phyloP scores from a whole-genome alignment of 257 asterid genomes.

The Nicotiana noctiflora region DNA sequence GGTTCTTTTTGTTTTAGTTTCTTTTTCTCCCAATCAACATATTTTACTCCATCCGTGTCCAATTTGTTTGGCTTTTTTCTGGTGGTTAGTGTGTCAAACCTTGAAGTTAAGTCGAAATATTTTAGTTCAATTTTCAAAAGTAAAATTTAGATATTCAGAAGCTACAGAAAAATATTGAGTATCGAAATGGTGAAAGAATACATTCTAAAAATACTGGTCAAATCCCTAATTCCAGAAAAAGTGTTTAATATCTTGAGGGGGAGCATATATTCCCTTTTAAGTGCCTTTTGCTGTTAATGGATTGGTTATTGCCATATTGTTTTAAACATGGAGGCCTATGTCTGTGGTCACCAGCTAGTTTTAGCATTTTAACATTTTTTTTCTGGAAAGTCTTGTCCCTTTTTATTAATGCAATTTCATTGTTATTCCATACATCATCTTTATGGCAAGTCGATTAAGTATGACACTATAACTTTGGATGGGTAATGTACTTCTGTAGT shows the following conservation, averaged over 20 bases:
- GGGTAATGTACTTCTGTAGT: background rate
- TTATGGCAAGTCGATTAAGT: background rate
- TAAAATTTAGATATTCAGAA: background rate
- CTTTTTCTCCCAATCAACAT: background rate
- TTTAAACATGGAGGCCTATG: background rate
- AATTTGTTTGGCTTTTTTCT: background rate
- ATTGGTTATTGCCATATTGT: background rate
- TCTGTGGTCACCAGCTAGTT: background rate
- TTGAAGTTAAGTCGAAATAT: background rate
- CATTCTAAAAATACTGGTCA: background rate
- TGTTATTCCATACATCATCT: background rate
- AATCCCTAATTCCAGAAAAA: background rate
- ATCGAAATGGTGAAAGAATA: background rate
- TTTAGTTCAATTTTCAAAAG: background rate
- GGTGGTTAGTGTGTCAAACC: background rate
- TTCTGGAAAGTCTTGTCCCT: background rate
- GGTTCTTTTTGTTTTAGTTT: constrained; percentile 19
- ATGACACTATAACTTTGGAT: background rate
- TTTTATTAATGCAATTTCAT: background rate
- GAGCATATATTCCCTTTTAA: background rate
- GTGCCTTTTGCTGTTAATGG: background rate
- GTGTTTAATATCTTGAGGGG: background rate
- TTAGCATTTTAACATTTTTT: background rate
- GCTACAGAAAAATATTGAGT: background rate
- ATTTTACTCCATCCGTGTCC: background rate